Percentiles rank a stretch among this genome's conserved stretches.
phyloP scores from a whole-genome alignment of 345 rosid genomes.

The Citrus mangshanensis region DNA sequence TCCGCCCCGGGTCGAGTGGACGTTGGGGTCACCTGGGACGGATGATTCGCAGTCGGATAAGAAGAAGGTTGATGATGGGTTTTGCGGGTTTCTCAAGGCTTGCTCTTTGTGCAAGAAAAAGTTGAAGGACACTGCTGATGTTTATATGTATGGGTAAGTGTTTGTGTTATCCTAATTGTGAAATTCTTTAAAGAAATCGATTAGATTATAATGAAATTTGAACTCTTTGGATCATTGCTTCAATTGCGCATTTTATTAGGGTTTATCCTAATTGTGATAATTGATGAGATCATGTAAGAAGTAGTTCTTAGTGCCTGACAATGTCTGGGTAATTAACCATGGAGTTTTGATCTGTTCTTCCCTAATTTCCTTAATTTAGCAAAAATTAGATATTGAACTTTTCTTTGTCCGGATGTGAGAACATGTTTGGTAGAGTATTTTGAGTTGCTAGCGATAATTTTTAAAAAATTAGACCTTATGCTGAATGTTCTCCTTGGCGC shows the following conservation, averaged over 20 bases:
- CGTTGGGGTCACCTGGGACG: conserved; percentile 12
- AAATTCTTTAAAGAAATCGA: neutral
- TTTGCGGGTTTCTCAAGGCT: conserved; percentile 21
- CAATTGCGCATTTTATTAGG: neutral
- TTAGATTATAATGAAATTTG: neutral
- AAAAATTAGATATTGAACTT: neutral
- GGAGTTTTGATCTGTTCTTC: neutral
- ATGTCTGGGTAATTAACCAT: neutral
- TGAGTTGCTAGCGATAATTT: neutral
- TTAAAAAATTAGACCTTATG: neutral
- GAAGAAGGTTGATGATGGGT: conserved; percentile 24
- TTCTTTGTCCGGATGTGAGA: neutral
- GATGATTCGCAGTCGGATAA: neutral
- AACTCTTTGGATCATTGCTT: neutral
- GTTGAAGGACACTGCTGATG: neutral
- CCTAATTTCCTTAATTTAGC: neutral
- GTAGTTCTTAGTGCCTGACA: neutral
- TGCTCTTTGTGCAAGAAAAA: conserved; percentile 32
- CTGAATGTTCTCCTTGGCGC: neutral
- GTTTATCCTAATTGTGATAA: neutral
- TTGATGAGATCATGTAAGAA: neutral
- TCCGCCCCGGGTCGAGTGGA: neutral
- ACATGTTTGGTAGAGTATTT: neutral
- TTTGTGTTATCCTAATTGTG: neutral
- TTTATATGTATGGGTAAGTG: conserved; percentile 29